Evolutionary conservation across 2,329 filamentous ascomycete genomes (phyloP).

Genomic region (Colletotrichum lindemuthianum): DNA sequence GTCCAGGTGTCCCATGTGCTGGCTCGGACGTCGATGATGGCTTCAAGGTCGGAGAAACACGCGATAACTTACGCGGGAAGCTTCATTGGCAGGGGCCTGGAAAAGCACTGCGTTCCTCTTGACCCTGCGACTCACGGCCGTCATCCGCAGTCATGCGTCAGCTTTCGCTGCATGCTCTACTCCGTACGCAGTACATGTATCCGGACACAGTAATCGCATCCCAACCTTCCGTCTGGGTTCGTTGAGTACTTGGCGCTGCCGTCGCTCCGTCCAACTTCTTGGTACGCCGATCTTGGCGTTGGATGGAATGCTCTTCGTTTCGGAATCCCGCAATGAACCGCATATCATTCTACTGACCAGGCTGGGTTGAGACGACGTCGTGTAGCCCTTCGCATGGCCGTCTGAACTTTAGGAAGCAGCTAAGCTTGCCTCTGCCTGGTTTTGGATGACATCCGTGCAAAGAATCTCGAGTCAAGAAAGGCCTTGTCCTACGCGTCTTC

Average conservation of each 20-base stretch:
- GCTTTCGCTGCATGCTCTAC: slow-evolving; percentile 14
- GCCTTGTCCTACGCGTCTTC: slow-evolving; percentile 7
- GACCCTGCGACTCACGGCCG: too few relatives aligned
- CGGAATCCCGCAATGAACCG: slow-evolving; percentile 19
- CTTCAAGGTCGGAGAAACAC: slow-evolving; percentile 14
- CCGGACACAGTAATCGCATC: background rate
- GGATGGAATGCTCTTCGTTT: slow-evolving; percentile 28
- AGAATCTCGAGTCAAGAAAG: slow-evolving; percentile 11
- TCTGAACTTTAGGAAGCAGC: slow-evolving; percentile 25
- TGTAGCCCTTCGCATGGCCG: background rate
- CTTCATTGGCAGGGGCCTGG: slow-evolving; percentile 11
- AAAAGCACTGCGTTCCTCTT: too few relatives aligned
- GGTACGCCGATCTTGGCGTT: slow-evolving; percentile 31
- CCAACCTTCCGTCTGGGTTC: slow-evolving; percentile 10
- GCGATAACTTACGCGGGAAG: background rate
- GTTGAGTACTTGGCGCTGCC: slow-evolving; percentile 26
- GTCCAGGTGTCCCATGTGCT: slow-evolving; percentile 22
- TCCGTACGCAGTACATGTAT: too few relatives aligned
- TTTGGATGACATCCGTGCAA: slow-evolving; percentile 12
- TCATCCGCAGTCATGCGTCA: background rate
- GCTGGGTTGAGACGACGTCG: slow-evolving; percentile 8
- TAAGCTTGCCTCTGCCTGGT: slow-evolving; percentile 21
- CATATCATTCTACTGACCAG: background rate
- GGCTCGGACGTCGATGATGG: slow-evolving; percentile 28
- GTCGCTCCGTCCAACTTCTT: slow-evolving; percentile 31